phyloP scores from a whole-genome alignment of 2,329 filamentous ascomycete species.

The Stemphylium vesicarium region DNA sequence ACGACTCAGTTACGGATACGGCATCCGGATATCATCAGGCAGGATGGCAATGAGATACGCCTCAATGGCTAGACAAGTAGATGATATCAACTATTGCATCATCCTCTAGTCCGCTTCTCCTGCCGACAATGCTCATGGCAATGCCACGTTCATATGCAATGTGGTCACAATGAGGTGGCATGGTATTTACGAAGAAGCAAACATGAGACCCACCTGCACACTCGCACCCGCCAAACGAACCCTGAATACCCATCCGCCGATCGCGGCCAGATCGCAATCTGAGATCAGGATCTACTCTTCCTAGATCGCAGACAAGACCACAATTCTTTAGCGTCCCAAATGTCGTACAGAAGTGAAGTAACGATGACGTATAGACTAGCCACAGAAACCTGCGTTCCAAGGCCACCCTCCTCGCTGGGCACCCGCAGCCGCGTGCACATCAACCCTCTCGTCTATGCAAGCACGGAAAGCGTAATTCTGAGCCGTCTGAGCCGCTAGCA shows the following conservation, averaged over 20 bases:
- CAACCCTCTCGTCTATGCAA: slow-evolving; percentile 23
- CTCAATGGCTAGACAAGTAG: not conserved
- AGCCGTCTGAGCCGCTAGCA: slow-evolving; percentile 21
- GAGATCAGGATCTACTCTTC: slow-evolving; percentile 4
- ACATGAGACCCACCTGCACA: slow-evolving; percentile 1
- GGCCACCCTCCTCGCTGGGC: not conserved
- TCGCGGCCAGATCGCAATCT: slow-evolving; percentile 5
- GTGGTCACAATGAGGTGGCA: not conserved
- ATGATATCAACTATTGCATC: not conserved
- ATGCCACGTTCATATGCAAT: not conserved
- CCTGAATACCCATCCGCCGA: slow-evolving; percentile 8
- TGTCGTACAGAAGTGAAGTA: slow-evolving; percentile 26
- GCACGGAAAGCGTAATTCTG: slow-evolving; percentile 11
- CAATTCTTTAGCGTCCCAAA: slow-evolving; percentile 5
- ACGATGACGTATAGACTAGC: slow-evolving; percentile 44
- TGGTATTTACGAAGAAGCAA: slow-evolving; percentile 3
- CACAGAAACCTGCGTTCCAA: slow-evolving; percentile 10
- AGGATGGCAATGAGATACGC: not conserved
- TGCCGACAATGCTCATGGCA: not conserved
- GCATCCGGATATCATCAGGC: not conserved
- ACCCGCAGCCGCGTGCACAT: slow-evolving; percentile 14
- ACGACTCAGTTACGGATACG: not conserved
- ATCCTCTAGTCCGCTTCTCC: not conserved
- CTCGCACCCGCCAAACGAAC: slow-evolving; percentile 1
- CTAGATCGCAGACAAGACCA: slow-evolving; percentile 2